Percentiles rank a stretch among this genome's conserved stretches.
These are phyloP conservation scores for Phaeosphaeriaceae sp. DNA, from an alignment of 2,329 filamentous ascomycete species.

Conservation along the genomic window DNA sequence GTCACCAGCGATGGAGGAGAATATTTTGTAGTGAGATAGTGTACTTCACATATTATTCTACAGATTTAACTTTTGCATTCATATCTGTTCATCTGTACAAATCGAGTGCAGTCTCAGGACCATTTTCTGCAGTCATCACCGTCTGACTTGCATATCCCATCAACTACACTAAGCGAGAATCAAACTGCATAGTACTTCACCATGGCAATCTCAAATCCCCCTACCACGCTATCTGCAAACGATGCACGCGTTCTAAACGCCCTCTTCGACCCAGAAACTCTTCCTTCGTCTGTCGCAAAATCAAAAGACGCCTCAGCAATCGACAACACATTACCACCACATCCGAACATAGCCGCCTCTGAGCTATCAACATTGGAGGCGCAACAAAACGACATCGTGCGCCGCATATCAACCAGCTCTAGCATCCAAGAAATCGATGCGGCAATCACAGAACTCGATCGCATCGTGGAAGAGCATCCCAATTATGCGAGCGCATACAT, in stretches of 20 bases:
- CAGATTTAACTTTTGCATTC: neutral
- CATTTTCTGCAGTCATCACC: neutral
- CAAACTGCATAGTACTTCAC: neutral
- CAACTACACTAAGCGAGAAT: neutral
- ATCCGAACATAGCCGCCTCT: slow-evolving; percentile 48
- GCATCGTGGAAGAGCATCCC: slow-evolving; percentile 65
- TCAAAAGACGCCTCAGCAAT: slow-evolving; percentile 54
- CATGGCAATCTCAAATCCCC: slow-evolving; percentile 46
- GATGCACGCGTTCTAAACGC: slow-evolving; percentile 48
- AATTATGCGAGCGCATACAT: slow-evolving; percentile 76
- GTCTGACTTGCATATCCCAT: neutral
- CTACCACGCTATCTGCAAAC: slow-evolving; percentile 54
- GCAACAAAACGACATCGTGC: slow-evolving; percentile 55
- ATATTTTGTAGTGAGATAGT: neutral
- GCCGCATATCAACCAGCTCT: slow-evolving; percentile 22
- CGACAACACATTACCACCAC: slow-evolving; percentile 46
- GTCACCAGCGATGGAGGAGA: slow-evolving; percentile 1
- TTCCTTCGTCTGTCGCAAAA: slow-evolving; percentile 59
- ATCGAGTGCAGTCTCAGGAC: neutral
- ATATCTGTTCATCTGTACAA: neutral
- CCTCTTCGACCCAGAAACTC: slow-evolving; percentile 51
- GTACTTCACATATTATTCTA: neutral
- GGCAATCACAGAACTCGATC: slow-evolving; percentile 53
- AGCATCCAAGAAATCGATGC: slow-evolving; percentile 17
- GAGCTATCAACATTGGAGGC: slow-evolving; percentile 51